phyloP scores from a whole-genome alignment of 148 eudicot species.

The Persicaria maculosa region DNA sequence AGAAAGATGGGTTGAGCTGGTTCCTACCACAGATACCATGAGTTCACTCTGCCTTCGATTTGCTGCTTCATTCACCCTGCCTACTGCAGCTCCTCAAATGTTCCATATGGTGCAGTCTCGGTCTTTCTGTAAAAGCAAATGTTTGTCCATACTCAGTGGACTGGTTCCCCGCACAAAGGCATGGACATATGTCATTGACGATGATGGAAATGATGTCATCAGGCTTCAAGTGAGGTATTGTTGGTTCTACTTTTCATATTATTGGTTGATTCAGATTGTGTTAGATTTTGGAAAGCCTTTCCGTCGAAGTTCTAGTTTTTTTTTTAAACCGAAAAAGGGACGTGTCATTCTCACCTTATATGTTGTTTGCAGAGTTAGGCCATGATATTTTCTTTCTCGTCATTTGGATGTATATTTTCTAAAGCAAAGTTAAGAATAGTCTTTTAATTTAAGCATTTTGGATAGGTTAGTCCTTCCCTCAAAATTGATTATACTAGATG shows the following conservation, averaged over 20 bases:
- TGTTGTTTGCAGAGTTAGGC: neutral
- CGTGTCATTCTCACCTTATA: neutral
- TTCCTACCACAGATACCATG: constrained; percentile 27
- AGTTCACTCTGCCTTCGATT: constrained; percentile 56
- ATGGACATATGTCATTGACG: constrained; percentile 53
- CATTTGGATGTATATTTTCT: no score
- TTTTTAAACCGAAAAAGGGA: no score
- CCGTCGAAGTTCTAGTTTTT: neutral
- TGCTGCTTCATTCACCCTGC: constrained; percentile 64
- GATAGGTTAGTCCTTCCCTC: neutral
- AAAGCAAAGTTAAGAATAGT: no score
- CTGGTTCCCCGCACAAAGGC: constrained; percentile 38
- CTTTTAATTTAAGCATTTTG: neutral
- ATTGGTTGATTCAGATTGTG: neutral
- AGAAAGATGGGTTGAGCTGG: constrained; percentile 74
- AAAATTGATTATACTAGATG: neutral
- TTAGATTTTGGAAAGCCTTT: neutral
- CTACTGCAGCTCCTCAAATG: constrained; percentile 48
- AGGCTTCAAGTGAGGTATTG: constrained; percentile 79
- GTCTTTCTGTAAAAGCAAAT: constrained; percentile 40
- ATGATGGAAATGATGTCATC: constrained; percentile 54
- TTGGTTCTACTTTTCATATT: neutral
- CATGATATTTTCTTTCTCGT: neutral
- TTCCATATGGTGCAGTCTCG: constrained; percentile 45
- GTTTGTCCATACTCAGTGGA: constrained; percentile 46